Conservation (phyloP, 495 filamentous ascomycete genomes). For the Neurospora discreta region DNA sequence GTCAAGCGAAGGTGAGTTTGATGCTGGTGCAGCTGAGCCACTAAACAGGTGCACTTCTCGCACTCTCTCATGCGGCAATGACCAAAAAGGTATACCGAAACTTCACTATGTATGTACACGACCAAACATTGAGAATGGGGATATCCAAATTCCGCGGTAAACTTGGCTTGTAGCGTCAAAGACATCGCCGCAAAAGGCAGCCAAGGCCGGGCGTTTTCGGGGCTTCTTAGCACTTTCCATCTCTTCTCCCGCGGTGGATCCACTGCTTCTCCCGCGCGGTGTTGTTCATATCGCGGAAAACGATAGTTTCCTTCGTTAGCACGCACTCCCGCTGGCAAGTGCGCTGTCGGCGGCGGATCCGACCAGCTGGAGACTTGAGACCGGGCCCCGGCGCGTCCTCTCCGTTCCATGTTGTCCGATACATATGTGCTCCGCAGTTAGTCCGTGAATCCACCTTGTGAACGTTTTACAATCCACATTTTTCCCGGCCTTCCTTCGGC, state of each 20-base stretch:
- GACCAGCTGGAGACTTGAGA: not conserved
- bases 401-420: not conserved
- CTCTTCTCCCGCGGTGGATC: not conserved
- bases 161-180: not conserved
- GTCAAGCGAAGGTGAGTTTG: not conserved
- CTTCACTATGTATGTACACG: too few relatives aligned
- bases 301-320: not conserved
- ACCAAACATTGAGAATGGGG: not conserved
- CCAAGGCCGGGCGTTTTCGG: not conserved
- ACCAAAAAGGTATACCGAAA: not conserved
- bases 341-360: not conserved
- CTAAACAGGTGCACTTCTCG: not conserved
- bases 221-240: not conserved
- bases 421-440: not conserved
- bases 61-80: too few relatives aligned
- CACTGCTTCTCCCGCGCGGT: not conserved
- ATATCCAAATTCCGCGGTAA: not conserved
- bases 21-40: not conserved
- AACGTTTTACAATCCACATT: not conserved
- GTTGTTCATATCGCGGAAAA: not conserved
- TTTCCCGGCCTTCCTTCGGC: not conserved
- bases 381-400: not conserved
- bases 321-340: not conserved
- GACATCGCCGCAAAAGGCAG: not conserved
- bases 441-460: not conserved